phyloP scores from a whole-genome alignment of 306 rosid genomes.

The Rosa persica region DNA sequence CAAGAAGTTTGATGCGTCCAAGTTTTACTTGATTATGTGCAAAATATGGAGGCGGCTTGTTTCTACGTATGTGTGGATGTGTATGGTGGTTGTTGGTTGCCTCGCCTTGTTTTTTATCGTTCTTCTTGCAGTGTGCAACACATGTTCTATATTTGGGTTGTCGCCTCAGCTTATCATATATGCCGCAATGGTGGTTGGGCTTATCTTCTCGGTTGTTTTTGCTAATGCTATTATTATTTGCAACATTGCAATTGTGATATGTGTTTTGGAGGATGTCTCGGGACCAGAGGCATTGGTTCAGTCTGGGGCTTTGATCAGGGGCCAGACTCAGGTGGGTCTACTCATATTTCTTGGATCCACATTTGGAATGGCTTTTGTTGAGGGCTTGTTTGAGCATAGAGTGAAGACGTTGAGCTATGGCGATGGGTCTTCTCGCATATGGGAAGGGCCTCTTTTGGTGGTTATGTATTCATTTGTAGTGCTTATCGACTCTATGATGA shows the following conservation, averaged over 20 bases:
- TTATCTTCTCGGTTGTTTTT: constrained; percentile 69
- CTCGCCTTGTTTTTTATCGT: constrained; percentile 64
- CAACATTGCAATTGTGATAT: constrained; percentile 72
- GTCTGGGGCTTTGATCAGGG: constrained; percentile 68
- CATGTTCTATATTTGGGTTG: constrained; percentile 58
- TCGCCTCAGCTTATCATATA: constrained; percentile 47
- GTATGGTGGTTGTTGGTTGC: constrained; percentile 64
- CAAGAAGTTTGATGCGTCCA: constrained; percentile 54
- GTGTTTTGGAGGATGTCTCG: constrained; percentile 85
- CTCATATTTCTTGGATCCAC: constrained; percentile 83
- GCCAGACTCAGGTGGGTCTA: constrained; percentile 91
- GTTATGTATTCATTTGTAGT: constrained; percentile 85
- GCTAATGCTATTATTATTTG: constrained; percentile 85
- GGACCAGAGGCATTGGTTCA: constrained; percentile 88
- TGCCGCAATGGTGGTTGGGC: constrained; percentile 62
- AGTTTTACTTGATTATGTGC: constrained; percentile 52
- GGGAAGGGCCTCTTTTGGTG: constrained; percentile 99
- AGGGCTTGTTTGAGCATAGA: constrained; percentile 91
- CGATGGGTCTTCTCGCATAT: constrained; percentile 88
- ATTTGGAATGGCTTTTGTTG: constrained; percentile 84
- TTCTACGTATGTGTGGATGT: constrained; percentile 64
- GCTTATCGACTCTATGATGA: constrained; percentile 92
- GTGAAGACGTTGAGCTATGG: constrained; percentile 96
- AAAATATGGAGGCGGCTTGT: constrained; percentile 79
- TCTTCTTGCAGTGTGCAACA: constrained; percentile 69